Percentiles rank a stretch among this genome's conserved stretches.
Evolutionary conservation across 2,329 filamentous ascomycete genomes (phyloP).

Genomic region (Sporothrix brunneoviolacea): DNA sequence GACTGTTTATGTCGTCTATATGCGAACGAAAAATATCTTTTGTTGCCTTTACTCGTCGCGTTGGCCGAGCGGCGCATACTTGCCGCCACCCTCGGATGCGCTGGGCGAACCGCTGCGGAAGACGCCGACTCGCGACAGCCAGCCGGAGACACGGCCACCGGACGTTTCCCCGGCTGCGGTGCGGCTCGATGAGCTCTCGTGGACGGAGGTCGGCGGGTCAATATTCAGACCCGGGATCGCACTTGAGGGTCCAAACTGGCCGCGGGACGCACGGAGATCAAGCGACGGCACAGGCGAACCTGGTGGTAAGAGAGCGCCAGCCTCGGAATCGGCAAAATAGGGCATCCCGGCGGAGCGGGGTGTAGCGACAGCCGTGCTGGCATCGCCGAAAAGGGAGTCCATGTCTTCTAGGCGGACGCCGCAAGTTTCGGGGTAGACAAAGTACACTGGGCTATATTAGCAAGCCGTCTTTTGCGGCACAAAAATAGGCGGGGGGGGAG

Average conservation of each 20-base stretch:
- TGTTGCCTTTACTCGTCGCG: conserved; percentile 28
- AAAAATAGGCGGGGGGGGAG: neutral
- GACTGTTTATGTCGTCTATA: no score
- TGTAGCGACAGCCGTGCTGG: conserved; percentile 72
- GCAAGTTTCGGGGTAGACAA: conserved; percentile 94
- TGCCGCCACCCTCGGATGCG: conserved; percentile 28
- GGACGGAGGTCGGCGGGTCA: conserved; percentile 62
- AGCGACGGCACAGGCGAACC: conserved; percentile 76
- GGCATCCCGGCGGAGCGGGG: conserved; percentile 74
- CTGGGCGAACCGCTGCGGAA: conserved; percentile 30
- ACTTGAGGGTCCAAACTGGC: conserved; percentile 50
- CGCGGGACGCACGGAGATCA: conserved; percentile 53
- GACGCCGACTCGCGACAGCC: conserved; percentile 37
- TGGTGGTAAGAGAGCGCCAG: conserved; percentile 70
- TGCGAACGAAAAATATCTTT: no score
- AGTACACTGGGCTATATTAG: conserved; percentile 88
- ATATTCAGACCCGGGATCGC: conserved; percentile 78
- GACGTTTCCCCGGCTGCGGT: conserved; percentile 19
- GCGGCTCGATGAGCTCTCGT: conserved; percentile 33
- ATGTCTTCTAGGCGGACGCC: conserved; percentile 95
- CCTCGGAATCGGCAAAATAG: conserved; percentile 62
- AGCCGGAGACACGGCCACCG: conserved; percentile 36
- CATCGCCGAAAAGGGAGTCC: conserved; percentile 90
- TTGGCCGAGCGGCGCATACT: conserved; percentile 36
- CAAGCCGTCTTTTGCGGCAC: no score